Evolutionary conservation across 2,329 filamentous ascomycete species (phyloP), one percentile per base, ranked within the genome.

Genomic region (Colletotrichum viniferum): DNA sequence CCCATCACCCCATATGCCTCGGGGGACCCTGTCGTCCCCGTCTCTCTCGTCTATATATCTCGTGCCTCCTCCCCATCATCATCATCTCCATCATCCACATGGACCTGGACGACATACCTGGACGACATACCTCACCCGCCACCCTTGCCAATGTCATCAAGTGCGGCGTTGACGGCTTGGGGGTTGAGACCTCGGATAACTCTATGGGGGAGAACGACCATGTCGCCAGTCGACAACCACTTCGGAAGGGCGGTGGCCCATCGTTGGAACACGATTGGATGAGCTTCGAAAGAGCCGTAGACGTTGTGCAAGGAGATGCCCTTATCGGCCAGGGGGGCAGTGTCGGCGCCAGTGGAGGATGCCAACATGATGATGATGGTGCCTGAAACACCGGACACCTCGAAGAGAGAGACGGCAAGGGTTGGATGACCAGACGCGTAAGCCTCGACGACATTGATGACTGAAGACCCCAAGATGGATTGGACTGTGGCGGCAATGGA

Each of bases 41-140:
- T 69, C 56, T 21, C 24, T 69, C 48, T 28, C 30, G 60, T 66
- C 52, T 74, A 74, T 76, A 74, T 74, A 76, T 74, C 52, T 36
- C 30, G 24, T 32, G n/a, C 52, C 38, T 34, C 21, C 55, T 26
- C 56, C 62, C 32, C 24, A 32, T 16, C 38, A n/a, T 28, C 38
- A 3, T 61, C 28, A 24, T 8, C 4, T 26, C 18, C 14, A 16
- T 24, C 24, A 16, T 43, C 26, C n/a, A 21, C n/a, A 24, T 34
- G 43, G 16, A 74, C 26, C 24, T 38, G 12, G 30, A 71, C 52
- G 61, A 36, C 48, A 56, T 24, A 74, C 26, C 24, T 38, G 12
- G 30, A 71, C 52, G 61, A 36, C 48, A 56, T 24, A 38, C 13
- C 34, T 62, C 12, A 48, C 30, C 13, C 61, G 7, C 13, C 12